These are phyloP conservation scores for Microbotryum violaceum DNA, from an alignment of 1,284 basidiomycete genomes.

Conservation along the genomic window DNA sequence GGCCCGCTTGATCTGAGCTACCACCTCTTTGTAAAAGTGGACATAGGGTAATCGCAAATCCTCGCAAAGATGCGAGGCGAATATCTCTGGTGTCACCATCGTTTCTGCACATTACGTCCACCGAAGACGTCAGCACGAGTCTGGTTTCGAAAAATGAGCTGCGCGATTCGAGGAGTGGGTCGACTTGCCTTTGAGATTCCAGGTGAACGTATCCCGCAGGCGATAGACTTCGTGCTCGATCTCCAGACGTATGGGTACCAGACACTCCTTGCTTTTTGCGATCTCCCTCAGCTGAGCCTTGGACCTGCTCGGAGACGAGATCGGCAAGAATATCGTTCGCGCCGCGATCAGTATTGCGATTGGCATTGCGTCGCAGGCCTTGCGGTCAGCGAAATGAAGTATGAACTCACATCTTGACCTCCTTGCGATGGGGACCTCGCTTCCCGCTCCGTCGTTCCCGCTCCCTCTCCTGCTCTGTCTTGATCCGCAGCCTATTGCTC, in stretches of 20 bases:
- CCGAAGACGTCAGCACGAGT: neutral
- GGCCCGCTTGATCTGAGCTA: conserved; percentile 78
- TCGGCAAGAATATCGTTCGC: conserved; percentile 6
- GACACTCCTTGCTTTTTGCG: conserved; percentile 59
- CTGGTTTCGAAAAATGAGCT: conserved; percentile 4
- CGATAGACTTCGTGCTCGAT: conserved; percentile 83
- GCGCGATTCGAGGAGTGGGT: neutral
- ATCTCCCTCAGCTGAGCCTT: conserved; percentile 54
- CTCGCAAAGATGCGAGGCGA: conserved; percentile 83
- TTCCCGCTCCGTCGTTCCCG: conserved; percentile 21
- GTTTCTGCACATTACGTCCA: conserved; percentile 54
- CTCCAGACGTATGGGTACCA: conserved; percentile 90
- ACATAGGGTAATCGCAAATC: conserved; percentile 69
- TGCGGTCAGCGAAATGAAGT: conserved; percentile 25
- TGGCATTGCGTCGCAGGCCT: no score
- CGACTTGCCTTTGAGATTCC: conserved; percentile 79
- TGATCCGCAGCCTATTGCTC: conserved; percentile 14
- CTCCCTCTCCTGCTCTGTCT: conserved; percentile 21
- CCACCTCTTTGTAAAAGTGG: conserved; percentile 62
- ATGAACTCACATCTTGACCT: conserved; percentile 41
- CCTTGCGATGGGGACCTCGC: conserved; percentile 38
- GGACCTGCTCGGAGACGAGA: conserved; percentile 47
- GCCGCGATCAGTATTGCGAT: neutral
- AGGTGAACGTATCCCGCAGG: conserved; percentile 92
- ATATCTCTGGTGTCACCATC: conserved; percentile 76